Evolutionary conservation across 2,329 filamentous ascomycete genomes (phyloP).

Genomic region (Neofusicoccum sp.): DNA sequence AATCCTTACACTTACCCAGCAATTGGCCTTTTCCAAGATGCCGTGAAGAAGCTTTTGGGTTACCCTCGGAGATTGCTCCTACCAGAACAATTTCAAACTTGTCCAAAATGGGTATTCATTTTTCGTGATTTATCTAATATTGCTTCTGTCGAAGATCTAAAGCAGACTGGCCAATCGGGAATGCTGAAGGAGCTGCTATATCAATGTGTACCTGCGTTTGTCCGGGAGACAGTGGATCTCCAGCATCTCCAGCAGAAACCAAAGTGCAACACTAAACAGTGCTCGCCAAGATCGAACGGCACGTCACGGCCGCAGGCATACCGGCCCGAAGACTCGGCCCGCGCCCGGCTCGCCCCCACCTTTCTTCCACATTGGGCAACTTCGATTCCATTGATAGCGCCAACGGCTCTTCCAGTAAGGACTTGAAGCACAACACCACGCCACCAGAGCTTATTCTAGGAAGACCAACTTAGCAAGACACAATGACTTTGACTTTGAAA

Average conservation of each 20-base stretch:
- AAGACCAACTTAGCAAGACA: too few relatives aligned
- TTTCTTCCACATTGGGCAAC: not conserved
- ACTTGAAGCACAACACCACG: too few relatives aligned
- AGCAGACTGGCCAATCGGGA: not conserved
- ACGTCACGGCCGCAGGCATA: not conserved
- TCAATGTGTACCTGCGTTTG: not conserved
- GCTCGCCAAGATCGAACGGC: not conserved
- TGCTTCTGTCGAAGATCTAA: not conserved
- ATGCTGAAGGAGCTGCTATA: not conserved
- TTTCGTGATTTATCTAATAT: conserved; percentile 4
- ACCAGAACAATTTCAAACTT: conserved; percentile 34
- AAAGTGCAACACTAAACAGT: not conserved
- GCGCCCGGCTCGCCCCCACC: not conserved
- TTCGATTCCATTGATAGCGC: too few relatives aligned
- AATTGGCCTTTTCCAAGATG: conserved; percentile 36
- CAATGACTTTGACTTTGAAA: too few relatives aligned
- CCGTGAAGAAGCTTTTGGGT: conserved; percentile 30
- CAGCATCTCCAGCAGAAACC: too few relatives aligned
- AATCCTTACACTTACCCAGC: conserved; percentile 26
- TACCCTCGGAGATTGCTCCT: conserved; percentile 35
- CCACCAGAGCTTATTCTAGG: too few relatives aligned
- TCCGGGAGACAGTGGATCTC: too few relatives aligned
- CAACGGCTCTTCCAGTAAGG: too few relatives aligned
- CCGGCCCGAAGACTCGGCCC: not conserved
- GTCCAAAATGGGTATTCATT: conserved; percentile 37